These are phyloP conservation scores for Geotrichum histeridarum DNA, from an alignment of 1,139 yeast genomes.

Conservation along the genomic window DNA sequence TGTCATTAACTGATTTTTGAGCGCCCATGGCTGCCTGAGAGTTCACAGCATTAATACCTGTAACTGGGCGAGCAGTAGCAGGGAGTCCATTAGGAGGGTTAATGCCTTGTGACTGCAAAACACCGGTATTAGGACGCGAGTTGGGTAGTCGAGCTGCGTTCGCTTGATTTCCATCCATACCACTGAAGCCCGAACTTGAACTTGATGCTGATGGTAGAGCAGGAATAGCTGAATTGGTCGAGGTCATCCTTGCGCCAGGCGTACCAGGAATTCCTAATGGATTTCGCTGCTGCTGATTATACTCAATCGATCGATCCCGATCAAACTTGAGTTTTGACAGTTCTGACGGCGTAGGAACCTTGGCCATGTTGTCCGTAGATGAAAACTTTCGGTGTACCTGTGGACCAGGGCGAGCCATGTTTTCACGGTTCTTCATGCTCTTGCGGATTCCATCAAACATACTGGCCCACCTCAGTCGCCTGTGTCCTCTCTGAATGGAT, in stretches of 20 bases:
- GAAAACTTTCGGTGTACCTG: conserved; percentile 28
- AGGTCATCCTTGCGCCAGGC: not conserved
- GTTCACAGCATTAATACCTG: conserved; percentile 19
- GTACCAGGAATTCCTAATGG: conserved; percentile 1
- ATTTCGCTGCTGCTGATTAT: conserved; percentile 6
- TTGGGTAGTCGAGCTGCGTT: conserved; percentile 54
- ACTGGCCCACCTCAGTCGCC: conserved; percentile 88
- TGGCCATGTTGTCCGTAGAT: conserved; percentile 5
- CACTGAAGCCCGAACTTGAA: conserved; percentile 81
- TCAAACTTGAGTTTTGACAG: conserved; percentile 57
- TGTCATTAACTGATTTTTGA: not conserved
- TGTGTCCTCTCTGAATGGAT: conserved; percentile 87
- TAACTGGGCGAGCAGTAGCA: conserved; percentile 1
- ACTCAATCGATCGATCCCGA: conserved; percentile 7
- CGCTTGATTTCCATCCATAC: conserved; percentile 70
- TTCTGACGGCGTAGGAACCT: conserved; percentile 64
- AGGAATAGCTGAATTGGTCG: conserved; percentile 30
- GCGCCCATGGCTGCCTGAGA: not conserved
- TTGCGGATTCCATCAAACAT: conserved; percentile 95
- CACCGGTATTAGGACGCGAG: conserved; percentile 2
- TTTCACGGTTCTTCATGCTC: conserved; percentile 82
- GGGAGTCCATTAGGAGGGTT: not conserved
- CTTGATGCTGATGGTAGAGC: conserved; percentile 22
- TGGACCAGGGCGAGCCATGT: conserved; percentile 51
- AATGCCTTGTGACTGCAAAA: not conserved